These are phyloP conservation scores for Viola odorata DNA, from an alignment of 345 rosid genomes.

Conservation along the genomic window DNA sequence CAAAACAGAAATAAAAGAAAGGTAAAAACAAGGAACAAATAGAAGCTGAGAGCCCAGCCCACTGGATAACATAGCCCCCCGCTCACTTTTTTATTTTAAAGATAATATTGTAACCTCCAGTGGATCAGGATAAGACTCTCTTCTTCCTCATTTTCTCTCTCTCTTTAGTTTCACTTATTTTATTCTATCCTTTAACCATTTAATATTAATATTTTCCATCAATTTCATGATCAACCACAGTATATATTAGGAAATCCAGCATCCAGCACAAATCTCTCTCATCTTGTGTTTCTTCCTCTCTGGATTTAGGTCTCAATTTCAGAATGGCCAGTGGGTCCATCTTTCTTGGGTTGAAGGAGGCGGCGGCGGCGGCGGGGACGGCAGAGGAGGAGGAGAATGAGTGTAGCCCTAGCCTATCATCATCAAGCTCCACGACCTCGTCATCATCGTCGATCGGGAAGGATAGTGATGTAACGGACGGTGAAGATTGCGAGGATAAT, in stretches of 20 bases:
- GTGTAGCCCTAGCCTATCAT: constrained; percentile 16
- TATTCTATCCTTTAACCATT: too few relatives aligned
- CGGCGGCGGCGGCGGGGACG: neutral
- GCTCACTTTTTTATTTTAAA: too few relatives aligned
- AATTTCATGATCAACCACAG: neutral
- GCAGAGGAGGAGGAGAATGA: constrained; percentile 8
- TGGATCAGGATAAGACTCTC: constrained; percentile 9
- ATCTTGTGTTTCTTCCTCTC: neutral
- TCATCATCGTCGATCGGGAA: constrained; percentile 23
- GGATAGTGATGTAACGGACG: constrained; percentile 24
- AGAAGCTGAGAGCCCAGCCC: too few relatives aligned
- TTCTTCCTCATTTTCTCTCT: neutral
- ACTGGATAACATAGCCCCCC: too few relatives aligned
- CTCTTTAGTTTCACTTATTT: too few relatives aligned
- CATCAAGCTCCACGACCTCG: neutral
- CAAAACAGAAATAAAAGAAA: too few relatives aligned
- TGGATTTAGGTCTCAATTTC: too few relatives aligned
- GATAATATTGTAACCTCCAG: too few relatives aligned
- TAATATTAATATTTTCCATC: neutral
- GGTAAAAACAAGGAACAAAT: too few relatives aligned
- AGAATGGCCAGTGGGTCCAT: too few relatives aligned
- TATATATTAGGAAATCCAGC: neutral
- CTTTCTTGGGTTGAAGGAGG: too few relatives aligned
- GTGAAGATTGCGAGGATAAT: constrained; percentile 17
- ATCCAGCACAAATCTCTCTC: neutral